phyloP scores from a whole-genome alignment of 148 eudicot genomes.

The Camellia lanceoleosa region DNA sequence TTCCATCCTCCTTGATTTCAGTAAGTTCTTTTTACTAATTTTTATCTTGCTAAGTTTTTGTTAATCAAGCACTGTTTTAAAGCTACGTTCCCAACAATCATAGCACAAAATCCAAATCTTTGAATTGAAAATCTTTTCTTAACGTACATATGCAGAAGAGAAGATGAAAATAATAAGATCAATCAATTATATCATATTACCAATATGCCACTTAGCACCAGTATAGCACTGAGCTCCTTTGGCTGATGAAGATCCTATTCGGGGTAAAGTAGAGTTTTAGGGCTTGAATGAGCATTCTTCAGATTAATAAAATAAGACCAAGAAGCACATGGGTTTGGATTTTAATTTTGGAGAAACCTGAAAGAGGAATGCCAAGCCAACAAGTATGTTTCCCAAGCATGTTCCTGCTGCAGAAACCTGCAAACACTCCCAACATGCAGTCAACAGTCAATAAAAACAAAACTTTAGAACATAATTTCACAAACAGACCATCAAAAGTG shows the following conservation, averaged over 20 bases:
- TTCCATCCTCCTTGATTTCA: too few species aligned
- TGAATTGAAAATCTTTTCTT: too few species aligned
- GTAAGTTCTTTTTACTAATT: too few species aligned
- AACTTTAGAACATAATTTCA: not conserved
- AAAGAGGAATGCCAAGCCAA: constrained; percentile 23
- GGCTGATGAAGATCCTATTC: constrained; percentile 17
- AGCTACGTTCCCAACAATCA: too few species aligned
- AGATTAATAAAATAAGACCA: not conserved
- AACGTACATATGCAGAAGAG: too few species aligned
- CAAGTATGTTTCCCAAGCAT: constrained; percentile 22
- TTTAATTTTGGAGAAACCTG: constrained; percentile 20
- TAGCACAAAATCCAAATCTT: too few species aligned
- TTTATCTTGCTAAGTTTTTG: too few species aligned
- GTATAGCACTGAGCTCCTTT: constrained; percentile 17
- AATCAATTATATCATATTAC: constrained; percentile 5
- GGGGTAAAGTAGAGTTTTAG: not conserved
- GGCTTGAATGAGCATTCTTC: not conserved
- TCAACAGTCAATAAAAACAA: not conserved
- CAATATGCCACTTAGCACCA: constrained; percentile 27
- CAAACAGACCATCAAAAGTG: constrained; percentile 51
- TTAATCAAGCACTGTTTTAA: too few species aligned
- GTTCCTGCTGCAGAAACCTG: constrained; percentile 24
- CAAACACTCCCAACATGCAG: not conserved
- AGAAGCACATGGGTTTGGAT: not conserved
- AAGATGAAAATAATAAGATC: not conserved